These are phyloP conservation scores for Nemophila menziesii DNA, from an alignment of 257 asterid species.

Conservation along the genomic window DNA sequence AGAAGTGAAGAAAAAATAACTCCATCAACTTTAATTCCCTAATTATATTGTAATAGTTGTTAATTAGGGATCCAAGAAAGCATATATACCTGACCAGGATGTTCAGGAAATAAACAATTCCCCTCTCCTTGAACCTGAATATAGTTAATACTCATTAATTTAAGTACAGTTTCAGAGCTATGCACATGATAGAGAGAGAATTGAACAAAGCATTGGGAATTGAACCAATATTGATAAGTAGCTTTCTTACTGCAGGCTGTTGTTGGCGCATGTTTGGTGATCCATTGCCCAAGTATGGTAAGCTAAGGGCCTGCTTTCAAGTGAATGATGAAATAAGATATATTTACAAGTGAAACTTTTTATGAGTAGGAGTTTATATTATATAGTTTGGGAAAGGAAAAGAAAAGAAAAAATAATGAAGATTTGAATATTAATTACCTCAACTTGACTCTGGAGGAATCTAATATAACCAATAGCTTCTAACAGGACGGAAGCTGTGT, in stretches of 20 bases:
- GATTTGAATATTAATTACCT: conserved; percentile 48
- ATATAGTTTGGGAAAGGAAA: conserved; percentile 6
- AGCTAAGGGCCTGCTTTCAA: conserved; percentile 67
- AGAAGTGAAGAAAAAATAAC: too few species aligned
- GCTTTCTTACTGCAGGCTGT: conserved; percentile 30
- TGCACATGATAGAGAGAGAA: conserved; percentile 20
- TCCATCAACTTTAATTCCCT: too few species aligned
- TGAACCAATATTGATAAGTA: not conserved
- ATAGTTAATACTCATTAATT: conserved; percentile 12
- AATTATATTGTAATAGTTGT: too few species aligned
- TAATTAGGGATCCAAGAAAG: conserved; percentile 25
- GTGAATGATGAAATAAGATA: conserved; percentile 5
- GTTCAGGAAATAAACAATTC: conserved; percentile 53
- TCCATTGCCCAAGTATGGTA: conserved; percentile 54
- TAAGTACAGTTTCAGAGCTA: conserved; percentile 18
- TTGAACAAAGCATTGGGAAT: conserved; percentile 4
- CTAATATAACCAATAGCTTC: conserved; percentile 80
- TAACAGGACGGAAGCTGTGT: conserved; percentile 81
- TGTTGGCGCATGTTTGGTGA: conserved; percentile 30
- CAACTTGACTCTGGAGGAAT: conserved; percentile 82
- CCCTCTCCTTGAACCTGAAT: conserved; percentile 43
- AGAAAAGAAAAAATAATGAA: not conserved
- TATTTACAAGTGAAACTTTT: conserved; percentile 7
- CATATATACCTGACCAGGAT: conserved; percentile 51
- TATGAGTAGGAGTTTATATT: conserved; percentile 10